Evolutionary conservation across 768 basidiomycete species (phyloP), one percentile per base, ranked within the genome.

Genomic region (Mycena alexandri): DNA sequence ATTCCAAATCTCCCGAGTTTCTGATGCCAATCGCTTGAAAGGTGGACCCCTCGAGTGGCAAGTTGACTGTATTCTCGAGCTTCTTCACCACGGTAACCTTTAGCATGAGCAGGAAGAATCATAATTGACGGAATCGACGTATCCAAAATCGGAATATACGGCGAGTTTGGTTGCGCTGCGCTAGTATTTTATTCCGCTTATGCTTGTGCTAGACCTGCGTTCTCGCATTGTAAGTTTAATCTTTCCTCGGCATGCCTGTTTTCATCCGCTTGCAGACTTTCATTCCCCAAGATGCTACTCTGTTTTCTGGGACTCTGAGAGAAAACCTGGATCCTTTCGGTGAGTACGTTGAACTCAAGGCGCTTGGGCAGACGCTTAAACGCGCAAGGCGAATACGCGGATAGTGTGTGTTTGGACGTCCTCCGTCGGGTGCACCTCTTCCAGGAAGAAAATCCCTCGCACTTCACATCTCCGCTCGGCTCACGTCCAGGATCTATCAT

Each of bases 101-200:
- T 10, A 14, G 7, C 12, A 5, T 36, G 34, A 36, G 10, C 38
- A 38, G 38, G 38, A 10, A 38, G 38, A 38, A 82, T 85, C 46
- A 44, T 80, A 57, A 76, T 97, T 21, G 95, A 96, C 68, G 95
- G 94, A 5, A 90, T 96, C 65, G 95, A 96, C 73, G 94, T 95
- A 56, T 90, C 90, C 1, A 90, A 81, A 5, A 95, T 98, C 62
- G 94, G 95, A 14, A 79, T 95, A 19, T 88, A 94, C 73, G 95
- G 96, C 72, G 71, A 90, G 70, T 79, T 9, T 14, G 2, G 38
- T 38, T 38, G 11, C 38, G 11, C 10, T 14, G 8, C 38, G 9
- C 29, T 29, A 6, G 29, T 43, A 7, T 4, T 10, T 29, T 22
- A 4, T 17, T 12, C 38, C 14, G 33, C 29, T 6, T 7, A 19